Base-by-base conservation (phyloP, 495 filamentous ascomycete genomes). In the Lophiostoma macrostomum region DNA sequence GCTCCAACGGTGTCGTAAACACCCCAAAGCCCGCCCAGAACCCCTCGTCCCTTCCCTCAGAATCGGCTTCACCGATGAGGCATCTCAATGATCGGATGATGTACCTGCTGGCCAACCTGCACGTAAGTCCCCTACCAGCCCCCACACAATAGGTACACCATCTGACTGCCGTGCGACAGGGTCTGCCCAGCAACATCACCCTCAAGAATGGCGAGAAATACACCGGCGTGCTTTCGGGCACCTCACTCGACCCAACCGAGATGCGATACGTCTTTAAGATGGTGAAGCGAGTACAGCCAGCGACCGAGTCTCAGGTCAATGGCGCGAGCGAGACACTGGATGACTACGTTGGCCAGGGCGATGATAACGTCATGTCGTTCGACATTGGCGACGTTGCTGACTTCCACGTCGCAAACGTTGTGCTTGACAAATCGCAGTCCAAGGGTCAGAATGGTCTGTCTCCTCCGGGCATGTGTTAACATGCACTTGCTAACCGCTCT, bases 371-470 rank as follows among this genome's bases (percentile, higher is more conserved):
- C 47, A 87, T 95, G 87, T 71, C 82, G 14, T 93, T 95, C 58
- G 86, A 91, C 62, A 72, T 81, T 25, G 87, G 85, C 63, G 89
- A 96, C 60, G 74, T 88, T 29, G 73, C 76, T 35, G 86, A 90
- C 56, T 73, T 89, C 38, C 69, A 76, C 48, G 78, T 85, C 18
- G 66, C 81, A 28, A 77, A 81, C 50, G 76, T 84, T 5, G 65
- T 70, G 3, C 70, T 73, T 5, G 67, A 76, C 19, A 74, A 77
- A 44, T 65, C 73, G 14, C 67, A 71, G 14, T 67, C 69, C 6
- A 88, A 84, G 66, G 63, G 69, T 40, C 74, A 80, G 47, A 95
- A 95, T 75, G 89, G 90, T 94, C 79, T 61, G 73, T 66, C 10
- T 14, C 24, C 27, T 37, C 19, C 18, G 14, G 18, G 23, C 31